Conservation (phyloP, 768 basidiomycete genomes). For the Chlorophyllum brunneum region DNA sequence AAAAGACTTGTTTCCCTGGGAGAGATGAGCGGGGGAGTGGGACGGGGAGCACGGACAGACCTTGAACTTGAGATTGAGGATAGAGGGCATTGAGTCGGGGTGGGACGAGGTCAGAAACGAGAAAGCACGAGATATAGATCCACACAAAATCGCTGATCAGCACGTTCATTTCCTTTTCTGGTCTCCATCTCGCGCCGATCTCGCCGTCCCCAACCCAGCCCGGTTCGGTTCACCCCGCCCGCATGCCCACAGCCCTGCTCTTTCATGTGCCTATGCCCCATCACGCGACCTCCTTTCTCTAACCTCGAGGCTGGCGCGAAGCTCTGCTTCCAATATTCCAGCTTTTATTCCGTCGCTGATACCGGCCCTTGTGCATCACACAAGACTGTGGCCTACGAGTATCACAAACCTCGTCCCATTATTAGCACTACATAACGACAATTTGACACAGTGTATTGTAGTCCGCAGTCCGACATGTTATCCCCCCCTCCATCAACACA, state of each 20-base stretch:
- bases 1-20: conserved; percentile 91
- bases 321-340: no score
- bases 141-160: conserved; percentile 9
- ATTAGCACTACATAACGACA: no score
- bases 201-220: neutral
- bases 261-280: no score
- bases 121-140: conserved; percentile 9
- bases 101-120: neutral
- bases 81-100: conserved; percentile 58
- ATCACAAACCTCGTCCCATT: no score
- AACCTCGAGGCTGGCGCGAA: neutral
- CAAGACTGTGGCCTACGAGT: no score
- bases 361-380: no score
- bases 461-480: no score
- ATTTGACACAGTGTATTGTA: no score
- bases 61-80: conserved; percentile 86
- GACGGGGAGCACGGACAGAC: conserved; percentile 28
- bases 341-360: no score
- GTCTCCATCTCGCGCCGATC: conserved; percentile 6
- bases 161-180: conserved; percentile 11
- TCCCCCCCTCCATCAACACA: no score
- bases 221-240: neutral
- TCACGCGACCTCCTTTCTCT: no score
- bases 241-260: neutral
- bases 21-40: conserved; percentile 15